Percentiles rank a stretch among this genome's conserved stretches.
phyloP scores from a whole-genome alignment of 2,329 filamentous ascomycete genomes.

The Fusarium palustre region DNA sequence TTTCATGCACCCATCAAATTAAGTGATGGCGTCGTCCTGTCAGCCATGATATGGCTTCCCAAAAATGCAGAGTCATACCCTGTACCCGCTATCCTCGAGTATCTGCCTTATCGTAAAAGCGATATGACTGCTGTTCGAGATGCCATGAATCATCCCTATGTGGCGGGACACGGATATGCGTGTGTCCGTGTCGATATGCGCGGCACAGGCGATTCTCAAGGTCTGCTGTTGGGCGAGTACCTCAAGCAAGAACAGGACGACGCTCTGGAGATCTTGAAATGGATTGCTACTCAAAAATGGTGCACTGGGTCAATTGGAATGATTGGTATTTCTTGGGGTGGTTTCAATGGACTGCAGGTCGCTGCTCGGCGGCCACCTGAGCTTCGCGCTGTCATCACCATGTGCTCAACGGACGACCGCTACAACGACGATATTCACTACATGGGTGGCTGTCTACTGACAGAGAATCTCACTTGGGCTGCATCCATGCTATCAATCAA shows the following conservation, averaged over 20 bases:
- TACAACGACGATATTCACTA: conserved; percentile 18
- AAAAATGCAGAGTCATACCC: conserved; percentile 1
- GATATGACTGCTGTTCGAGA: conserved; percentile 7
- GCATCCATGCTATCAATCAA: conserved; percentile 15
- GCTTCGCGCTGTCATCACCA: conserved; percentile 9
- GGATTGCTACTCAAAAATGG: conserved; percentile 4
- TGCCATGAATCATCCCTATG: conserved; percentile 14
- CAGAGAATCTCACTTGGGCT: conserved; percentile 11
- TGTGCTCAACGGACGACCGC: conserved; percentile 7
- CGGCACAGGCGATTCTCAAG: conserved; percentile 14
- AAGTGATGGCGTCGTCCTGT: conserved; percentile 5
- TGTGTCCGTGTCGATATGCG: conserved; percentile 7
- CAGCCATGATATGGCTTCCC: conserved; percentile 12
- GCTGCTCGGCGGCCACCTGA: not conserved
- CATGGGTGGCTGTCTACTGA: conserved; percentile 14
- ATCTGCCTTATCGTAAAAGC: conserved; percentile 5
- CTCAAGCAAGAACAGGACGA: conserved; percentile 8
- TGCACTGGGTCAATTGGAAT: conserved; percentile 13
- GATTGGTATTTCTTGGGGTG: conserved; percentile 17
- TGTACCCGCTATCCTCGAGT: conserved; percentile 13
- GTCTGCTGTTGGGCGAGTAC: conserved; percentile 1
- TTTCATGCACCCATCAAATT: conserved; percentile 8
- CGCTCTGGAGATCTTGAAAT: not conserved
- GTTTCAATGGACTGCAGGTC: conserved; percentile 13
- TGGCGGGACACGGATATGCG: conserved; percentile 1